Base-by-base conservation (phyloP, 257 asterid genomes). In the Solanum etuberosum region DNA sequence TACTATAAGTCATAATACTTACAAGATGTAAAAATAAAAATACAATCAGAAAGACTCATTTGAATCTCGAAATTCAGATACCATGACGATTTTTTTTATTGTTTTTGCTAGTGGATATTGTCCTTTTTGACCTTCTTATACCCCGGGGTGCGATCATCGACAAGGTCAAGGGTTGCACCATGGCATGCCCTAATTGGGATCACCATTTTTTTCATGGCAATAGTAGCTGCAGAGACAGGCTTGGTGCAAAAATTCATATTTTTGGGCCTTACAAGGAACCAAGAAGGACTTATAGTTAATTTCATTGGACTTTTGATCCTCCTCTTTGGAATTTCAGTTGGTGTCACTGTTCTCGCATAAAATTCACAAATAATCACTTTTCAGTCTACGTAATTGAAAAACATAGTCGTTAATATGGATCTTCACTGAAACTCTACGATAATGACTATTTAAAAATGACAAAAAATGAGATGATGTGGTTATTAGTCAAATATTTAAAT, bases 111-210 rank as follows among this genome's bases (percentile, higher is more conserved):
- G 96, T 93, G 95, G 95, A 4, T 93, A 29, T 87, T 89, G 18
- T 90, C 92, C 6, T 92, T 93, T 87, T 83, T 91, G 3, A 12
- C 94, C 5, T 92, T 93, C 85, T 71, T 46, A 59, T 91, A 86
- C 83, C 97, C 95, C 0, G 67, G 88, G 3, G 88, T 90, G 10
- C 88, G 85, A 71, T 71, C 74, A 2, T 65, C 93, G 37, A 61
- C 88, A 20, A 87, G 92, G 88, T 92, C 90, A 35, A 91, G 88
- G 72, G 77, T 90, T 5, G 87, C 91, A 18, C 94, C 94, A 48
- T 91, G 93, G 95, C 98, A 94, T 43, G 93, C 88, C 9, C 88
- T 90, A 77, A 46, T 91, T 1, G 97, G 98, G 21, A 29, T 31
- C 14, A 70, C 77, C 7, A 70, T 70, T 0, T 70, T 70, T 37